phyloP scores from a whole-genome alignment of 495 filamentous ascomycete genomes.

The Penicillium steckii region DNA sequence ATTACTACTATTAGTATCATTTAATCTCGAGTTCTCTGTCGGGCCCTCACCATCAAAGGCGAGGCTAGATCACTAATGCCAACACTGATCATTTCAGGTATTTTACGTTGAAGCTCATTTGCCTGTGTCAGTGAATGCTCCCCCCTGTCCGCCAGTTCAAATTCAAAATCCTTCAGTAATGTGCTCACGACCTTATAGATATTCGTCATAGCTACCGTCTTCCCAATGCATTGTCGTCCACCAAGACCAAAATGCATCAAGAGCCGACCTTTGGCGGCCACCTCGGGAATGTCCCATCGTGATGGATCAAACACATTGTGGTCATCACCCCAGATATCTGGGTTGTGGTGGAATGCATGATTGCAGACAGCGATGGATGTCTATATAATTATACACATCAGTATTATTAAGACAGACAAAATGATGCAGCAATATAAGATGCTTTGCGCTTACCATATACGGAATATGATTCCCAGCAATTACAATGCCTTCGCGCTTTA shows the following conservation, averaged over 20 bases:
- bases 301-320: conserved; percentile 11
- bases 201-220: conserved; percentile 13
- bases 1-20: no score
- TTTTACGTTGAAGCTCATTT: background rate
- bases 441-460: background rate
- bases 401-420: no score
- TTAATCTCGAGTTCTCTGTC: background rate
- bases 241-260: conserved; percentile 16
- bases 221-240: conserved; percentile 11
- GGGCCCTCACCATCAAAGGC: conserved; percentile 8
- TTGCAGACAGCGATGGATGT: conserved; percentile 14
- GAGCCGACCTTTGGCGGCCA: conserved; percentile 2
- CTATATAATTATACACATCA: background rate
- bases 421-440: no score
- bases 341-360: conserved; percentile 17
- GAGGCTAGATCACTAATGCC: conserved; percentile 15
- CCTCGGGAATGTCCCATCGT: conserved; percentile 5
- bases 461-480: conserved; percentile 12
- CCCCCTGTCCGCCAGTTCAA: conserved; percentile 5
- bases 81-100: conserved; percentile 12
- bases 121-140: background rate
- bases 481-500: background rate
- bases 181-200: conserved; percentile 16
- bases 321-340: conserved; percentile 4
- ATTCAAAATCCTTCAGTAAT: conserved; percentile 9